Conservation (phyloP, 495 filamentous ascomycete species). For the Lasiosphaeriaceae sp. region DNA sequence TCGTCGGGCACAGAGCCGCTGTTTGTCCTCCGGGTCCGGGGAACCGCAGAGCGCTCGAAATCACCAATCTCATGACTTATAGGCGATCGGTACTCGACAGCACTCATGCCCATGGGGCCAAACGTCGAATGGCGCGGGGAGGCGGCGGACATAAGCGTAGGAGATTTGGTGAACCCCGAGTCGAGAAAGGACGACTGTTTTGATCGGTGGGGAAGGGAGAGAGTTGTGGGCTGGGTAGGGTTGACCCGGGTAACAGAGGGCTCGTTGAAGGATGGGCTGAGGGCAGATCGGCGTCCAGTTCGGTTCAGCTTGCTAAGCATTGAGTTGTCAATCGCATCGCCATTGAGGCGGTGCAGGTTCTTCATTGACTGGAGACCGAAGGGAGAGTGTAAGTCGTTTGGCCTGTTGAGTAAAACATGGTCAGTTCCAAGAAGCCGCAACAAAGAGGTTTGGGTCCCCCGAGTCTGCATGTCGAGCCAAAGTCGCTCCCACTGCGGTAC, state of each 20-base stretch:
- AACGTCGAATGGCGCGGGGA: constrained; percentile 49
- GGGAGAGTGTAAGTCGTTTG: constrained; percentile 21
- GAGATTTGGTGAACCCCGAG: constrained; percentile 43
- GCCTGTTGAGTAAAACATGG: constrained; percentile 18
- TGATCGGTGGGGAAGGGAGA: constrained; percentile 47
- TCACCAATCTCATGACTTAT: constrained; percentile 38
- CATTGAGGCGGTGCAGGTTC: constrained; percentile 51
- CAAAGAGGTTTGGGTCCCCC: not conserved
- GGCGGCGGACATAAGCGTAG: constrained; percentile 42
- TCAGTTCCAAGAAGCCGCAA: constrained; percentile 8
- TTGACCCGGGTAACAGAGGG: constrained; percentile 39
- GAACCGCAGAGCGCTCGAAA: constrained; percentile 51
- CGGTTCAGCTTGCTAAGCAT: constrained; percentile 71
- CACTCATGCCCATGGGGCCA: constrained; percentile 39
- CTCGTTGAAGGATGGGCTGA: constrained; percentile 50
- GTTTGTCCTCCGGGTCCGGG: constrained; percentile 56
- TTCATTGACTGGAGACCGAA: constrained; percentile 45
- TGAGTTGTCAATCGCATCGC: constrained; percentile 74
- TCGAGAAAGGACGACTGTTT: constrained; percentile 35
- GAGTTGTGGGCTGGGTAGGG: constrained; percentile 43
- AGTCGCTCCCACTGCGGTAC: constrained; percentile 11
- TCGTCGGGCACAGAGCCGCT: constrained; percentile 39
- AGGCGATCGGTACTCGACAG: constrained; percentile 46
- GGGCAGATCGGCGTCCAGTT: constrained; percentile 50
- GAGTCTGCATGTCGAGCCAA: not conserved